phyloP scores from a whole-genome alignment of 2,329 filamentous ascomycete species.

The Stagonosporopsis chrysanthemi region DNA sequence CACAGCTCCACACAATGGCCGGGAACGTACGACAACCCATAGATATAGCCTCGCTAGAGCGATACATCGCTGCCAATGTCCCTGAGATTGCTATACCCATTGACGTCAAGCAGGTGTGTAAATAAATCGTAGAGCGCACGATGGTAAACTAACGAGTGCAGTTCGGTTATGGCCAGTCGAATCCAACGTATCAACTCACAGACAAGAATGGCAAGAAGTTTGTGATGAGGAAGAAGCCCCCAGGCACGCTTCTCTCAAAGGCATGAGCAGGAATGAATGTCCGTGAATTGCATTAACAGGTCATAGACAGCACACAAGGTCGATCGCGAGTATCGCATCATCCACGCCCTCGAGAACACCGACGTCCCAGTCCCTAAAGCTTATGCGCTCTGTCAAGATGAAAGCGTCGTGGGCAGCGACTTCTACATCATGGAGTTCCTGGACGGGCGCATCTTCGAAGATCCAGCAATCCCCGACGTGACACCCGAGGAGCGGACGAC shows the following conservation, averaged over 20 bases:
- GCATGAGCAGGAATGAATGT: conserved; percentile 5
- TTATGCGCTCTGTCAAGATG: conserved; percentile 86
- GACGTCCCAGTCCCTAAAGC: conserved; percentile 86
- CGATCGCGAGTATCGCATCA: conserved; percentile 92
- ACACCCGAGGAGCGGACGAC: conserved; percentile 71
- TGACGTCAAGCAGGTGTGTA: conserved; percentile 81
- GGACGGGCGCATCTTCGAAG: conserved; percentile 91
- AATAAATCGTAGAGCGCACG: background rate
- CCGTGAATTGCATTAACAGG: background rate
- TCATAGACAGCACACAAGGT: conserved; percentile 89
- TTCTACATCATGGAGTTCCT: conserved; percentile 99
- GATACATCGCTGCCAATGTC: conserved; percentile 79
- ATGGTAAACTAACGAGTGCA: conserved; percentile 49
- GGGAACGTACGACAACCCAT: conserved; percentile 90
- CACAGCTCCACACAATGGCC: conserved; percentile 67
- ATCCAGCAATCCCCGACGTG: conserved; percentile 80
- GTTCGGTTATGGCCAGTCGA: conserved; percentile 98
- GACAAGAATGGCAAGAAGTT: conserved; percentile 73
- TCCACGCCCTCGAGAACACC: conserved; percentile 79
- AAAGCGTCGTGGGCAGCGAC: conserved; percentile 79
- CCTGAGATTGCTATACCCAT: conserved; percentile 83
- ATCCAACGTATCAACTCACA: conserved; percentile 93
- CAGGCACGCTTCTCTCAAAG: conserved; percentile 83
- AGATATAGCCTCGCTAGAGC: conserved; percentile 78
- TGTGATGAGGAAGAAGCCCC: conserved; percentile 97